Base-by-base conservation (phyloP, 73 alveolate species). In the Paramecium biaurelia region DNA sequence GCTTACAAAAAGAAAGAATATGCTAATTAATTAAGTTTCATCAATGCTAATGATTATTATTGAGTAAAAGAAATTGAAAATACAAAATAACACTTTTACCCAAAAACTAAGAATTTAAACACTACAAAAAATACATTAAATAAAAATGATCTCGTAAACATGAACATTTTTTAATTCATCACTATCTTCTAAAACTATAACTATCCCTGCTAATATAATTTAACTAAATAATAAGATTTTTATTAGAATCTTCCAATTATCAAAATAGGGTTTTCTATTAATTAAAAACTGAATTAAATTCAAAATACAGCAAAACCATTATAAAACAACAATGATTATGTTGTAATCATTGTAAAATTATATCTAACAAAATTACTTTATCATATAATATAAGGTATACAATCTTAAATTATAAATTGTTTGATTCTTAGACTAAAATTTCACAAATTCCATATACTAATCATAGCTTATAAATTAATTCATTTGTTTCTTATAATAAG, bases 351-450 rank as follows among this genome's bases (percentile, higher is more conserved):
- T 9, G 24, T 72, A 72, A 18, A 34, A 72, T 20, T 34, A 12
- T 34, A 72, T 72, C 56, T 72, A 37, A 72, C 86, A 35, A 37
- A 72, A 72, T 38, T 72, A 20, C 14, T 72, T 72, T n/a, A 72
- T 72, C n/a, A 72, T 35, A 72, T 72, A 72, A 35, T 72, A 72
- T 32, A 72, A 23, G 8, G 58, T 15, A 37, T 35, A 72, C n/a
- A 72, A 12, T 15, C 58, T 35, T 12, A 72, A 37, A 42, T 72
- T 35, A 9, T 72, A 28, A 10, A 63, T 63, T 63, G 84, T 63
- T 30, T 63, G 24, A 63, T 63, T 32, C 24, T 26, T 63, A 11
- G 86, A 72, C n/a, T 72, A 35, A 35, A 37, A 9, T 35, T 35
- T 72, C 14, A 72, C 58, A 72, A 72, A 72, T 72, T 72, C 86